These are phyloP conservation scores for Camelina neglecta DNA, from an alignment of 345 rosid species.

Conservation along the genomic window DNA sequence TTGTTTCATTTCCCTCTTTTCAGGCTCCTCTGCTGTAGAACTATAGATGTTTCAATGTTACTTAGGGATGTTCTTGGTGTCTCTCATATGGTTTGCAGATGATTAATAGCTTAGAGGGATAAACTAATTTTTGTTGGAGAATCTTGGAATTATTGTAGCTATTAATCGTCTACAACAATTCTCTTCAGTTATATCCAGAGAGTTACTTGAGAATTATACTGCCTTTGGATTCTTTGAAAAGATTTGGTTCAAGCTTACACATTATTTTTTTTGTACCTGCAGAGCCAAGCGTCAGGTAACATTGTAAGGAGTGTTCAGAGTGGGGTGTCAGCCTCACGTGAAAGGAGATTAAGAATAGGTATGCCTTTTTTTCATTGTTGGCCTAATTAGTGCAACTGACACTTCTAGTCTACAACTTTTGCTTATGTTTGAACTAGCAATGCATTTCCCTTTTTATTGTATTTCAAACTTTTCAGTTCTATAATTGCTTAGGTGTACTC, in stretches of 20 bases:
- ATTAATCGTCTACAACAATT: not conserved
- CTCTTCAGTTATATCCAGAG: not conserved
- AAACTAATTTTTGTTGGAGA: not conserved
- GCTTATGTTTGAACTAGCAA: slow-evolving; percentile 17
- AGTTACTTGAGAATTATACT: not conserved
- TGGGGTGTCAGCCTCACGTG: slow-evolving; percentile 55
- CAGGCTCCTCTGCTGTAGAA: not conserved
- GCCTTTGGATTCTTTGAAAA: not conserved
- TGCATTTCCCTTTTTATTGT: not conserved
- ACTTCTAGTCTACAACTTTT: not conserved
- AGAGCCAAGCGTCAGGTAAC: slow-evolving; percentile 66
- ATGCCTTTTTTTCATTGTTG: slow-evolving; percentile 22
- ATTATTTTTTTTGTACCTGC: slow-evolving; percentile 28
- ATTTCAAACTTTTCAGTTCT: slow-evolving; percentile 6
- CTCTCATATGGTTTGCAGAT: not conserved
- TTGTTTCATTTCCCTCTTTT: not conserved
- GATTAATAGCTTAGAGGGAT: not conserved
- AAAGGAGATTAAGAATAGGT: slow-evolving; percentile 60
- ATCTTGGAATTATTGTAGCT: not conserved
- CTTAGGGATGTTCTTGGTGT: not conserved
- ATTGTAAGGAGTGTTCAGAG: slow-evolving; percentile 56
- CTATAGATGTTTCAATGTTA: not conserved
- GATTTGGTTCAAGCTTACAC: slow-evolving; percentile 1
- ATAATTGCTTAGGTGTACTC: not conserved
- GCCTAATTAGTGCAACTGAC: not conserved